These are phyloP conservation scores for Aspergillus ellipticus DNA, from an alignment of 495 filamentous ascomycete species.

Conservation along the genomic window DNA sequence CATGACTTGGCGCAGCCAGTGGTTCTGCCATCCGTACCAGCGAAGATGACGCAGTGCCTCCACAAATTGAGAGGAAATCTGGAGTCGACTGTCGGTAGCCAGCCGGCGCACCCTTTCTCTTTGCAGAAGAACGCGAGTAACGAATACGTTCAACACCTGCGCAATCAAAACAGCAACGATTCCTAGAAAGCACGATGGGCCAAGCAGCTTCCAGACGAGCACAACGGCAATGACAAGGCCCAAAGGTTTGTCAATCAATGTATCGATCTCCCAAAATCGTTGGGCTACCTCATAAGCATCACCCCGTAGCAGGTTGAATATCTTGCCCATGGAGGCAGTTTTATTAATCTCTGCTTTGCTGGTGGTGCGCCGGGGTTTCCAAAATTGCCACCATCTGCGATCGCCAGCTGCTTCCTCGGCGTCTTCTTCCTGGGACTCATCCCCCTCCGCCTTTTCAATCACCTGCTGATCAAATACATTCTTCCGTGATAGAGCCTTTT, in stretches of 20 bases:
- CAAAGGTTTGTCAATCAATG: conserved; percentile 64
- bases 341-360: conserved; percentile 39
- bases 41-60: conserved; percentile 80
- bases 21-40: conserved; percentile 83
- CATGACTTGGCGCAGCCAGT: conserved; percentile 73
- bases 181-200: conserved; percentile 73
- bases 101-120: conserved; percentile 62
- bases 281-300: conserved; percentile 85
- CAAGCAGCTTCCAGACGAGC: conserved; percentile 71
- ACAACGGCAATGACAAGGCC: conserved; percentile 62
- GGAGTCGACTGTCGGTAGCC: conserved; percentile 67
- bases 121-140: conserved; percentile 56
- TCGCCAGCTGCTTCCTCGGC: conserved; percentile 3
- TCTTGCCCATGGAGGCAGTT: conserved; percentile 76
- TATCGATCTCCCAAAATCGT: conserved; percentile 73
- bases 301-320: conserved; percentile 72
- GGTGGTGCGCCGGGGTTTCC: conserved; percentile 13
- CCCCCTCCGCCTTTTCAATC: conserved; percentile 14
- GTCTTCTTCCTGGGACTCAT: background rate
- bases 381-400: conserved; percentile 15
- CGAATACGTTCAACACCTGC: conserved; percentile 59
- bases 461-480: conserved; percentile 52
- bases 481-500: conserved; percentile 76
- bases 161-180: conserved; percentile 60
- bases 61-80: conserved; percentile 74